Base-by-base conservation (phyloP, 441 rosid genomes). In the Erysimum cheiri region DNA sequence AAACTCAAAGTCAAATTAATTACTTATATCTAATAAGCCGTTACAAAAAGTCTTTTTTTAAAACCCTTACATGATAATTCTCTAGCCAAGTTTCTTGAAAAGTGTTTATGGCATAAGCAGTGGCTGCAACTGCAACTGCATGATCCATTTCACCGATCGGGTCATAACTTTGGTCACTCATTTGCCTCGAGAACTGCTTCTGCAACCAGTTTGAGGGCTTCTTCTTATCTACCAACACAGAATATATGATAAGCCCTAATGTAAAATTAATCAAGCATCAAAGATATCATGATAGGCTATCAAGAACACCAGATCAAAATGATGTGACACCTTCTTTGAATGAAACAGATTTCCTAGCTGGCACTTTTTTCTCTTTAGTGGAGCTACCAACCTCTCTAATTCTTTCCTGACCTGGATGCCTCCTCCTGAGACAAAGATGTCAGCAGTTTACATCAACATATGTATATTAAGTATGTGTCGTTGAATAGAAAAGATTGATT, bases 111-210 rank as follows among this genome's bases (percentile, higher is more conserved):
- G 85, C 94, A 60, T 75, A 84, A 37, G 94, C 86, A n/a, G 94
- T 82, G 32, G 97, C 97, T 47, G 94, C 97, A 40, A 85, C 91
- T 5, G 93, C 91, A 22, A 80, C 67, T 49, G 74, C 91, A 6
- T 68, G 77, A 48, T 85, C 87, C 52, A 78, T 69, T n/a, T 66
- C 85, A 35, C 47, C 67, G 11, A 60, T 79, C 3, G 78, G 32
- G 63, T 84, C 81, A 67, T 71, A 61, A 37, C 69, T 43, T 41
- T 70, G 41, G 57, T 17, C 71, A 43, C 80, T 85, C 87, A 71
- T 83, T 77, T 85, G 77, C 64, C 84, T 66, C 11, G 83, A 80
- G 72, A 80, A 82, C 64, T 81, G 89, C 73, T 80, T 83, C 62
- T 64, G 73, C 17, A 90, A 74, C 98, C 96, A 85, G 75, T 70